Percentiles rank a stretch among this genome's conserved stretches.
phyloP scores from a whole-genome alignment of 495 filamentous ascomycete genomes.

The Penicillium robsamsonii region DNA sequence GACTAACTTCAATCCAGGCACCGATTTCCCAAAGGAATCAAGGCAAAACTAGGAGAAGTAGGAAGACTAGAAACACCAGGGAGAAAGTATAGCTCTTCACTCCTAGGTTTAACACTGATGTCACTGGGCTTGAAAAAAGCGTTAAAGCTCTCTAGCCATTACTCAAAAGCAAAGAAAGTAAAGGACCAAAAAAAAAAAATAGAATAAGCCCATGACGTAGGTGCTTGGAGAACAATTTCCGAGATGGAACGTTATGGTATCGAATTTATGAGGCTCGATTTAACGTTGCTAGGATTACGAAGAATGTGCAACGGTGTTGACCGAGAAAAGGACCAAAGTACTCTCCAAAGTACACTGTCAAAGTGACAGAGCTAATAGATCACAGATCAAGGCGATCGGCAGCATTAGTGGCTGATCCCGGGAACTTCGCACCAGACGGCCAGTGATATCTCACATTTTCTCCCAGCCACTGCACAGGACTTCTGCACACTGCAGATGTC shows the following conservation, averaged over 20 bases:
- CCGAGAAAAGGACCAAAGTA: conserved; percentile 1
- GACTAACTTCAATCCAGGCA: not conserved
- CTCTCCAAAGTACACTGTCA: not conserved
- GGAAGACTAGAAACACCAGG: not conserved
- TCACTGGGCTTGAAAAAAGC: not conserved
- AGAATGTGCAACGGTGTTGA: conserved; percentile 11
- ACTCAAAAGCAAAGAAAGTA: not conserved
- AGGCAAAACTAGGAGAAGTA: not conserved
- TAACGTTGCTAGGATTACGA: conserved; percentile 20
- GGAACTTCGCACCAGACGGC: conserved; percentile 10
- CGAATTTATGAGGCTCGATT: conserved; percentile 15
- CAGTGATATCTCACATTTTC: conserved; percentile 35
- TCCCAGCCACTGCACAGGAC: conserved; percentile 23
- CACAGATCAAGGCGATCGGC: conserved; percentile 6
- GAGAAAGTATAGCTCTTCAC: not conserved
- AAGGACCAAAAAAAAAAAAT: not conserved
- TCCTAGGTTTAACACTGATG: not conserved
- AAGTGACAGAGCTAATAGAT: conserved; percentile 6
- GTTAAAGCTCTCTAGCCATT: not conserved
- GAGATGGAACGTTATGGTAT: conserved; percentile 20
- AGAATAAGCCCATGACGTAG: conserved; percentile 6
- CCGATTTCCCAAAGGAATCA: not conserved
- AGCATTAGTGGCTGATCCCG: conserved; percentile 22
- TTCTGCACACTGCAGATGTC: conserved; percentile 3
- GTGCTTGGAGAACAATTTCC: conserved; percentile 5